phyloP scores from a whole-genome alignment of 164 flowering plant genomes.

The Macadamia tetraphylla region DNA sequence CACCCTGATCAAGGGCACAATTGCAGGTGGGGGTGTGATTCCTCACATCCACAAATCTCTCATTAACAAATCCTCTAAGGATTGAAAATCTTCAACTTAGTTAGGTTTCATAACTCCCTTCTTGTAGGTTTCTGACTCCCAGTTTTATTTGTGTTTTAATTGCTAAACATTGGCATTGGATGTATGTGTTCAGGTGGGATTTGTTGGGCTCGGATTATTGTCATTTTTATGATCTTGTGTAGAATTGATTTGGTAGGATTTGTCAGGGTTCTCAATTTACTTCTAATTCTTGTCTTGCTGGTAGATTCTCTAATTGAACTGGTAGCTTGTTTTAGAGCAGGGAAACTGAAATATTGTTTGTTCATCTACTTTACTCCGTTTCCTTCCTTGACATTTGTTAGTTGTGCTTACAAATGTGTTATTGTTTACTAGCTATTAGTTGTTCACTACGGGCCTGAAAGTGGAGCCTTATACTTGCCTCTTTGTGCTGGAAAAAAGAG shows the following conservation, averaged over 20 bases:
- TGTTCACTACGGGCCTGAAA: not conserved
- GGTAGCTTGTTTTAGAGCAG: not conserved
- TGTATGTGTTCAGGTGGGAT: not conserved
- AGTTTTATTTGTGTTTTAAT: not conserved
- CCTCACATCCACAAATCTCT: conserved; percentile 98
- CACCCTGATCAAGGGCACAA: conserved; percentile 90
- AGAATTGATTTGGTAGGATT: not conserved
- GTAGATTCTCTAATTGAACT: not conserved
- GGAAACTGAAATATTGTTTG: not conserved
- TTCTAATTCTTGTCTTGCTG: not conserved
- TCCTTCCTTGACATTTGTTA: not conserved
- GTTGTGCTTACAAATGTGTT: not conserved
- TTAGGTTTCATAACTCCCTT: no score
- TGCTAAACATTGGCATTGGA: not conserved
- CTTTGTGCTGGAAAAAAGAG: no score
- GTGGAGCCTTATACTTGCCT: no score
- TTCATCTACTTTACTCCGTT: not conserved
- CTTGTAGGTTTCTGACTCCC: not conserved
- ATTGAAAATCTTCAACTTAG: conserved; percentile 23
- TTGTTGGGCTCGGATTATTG: not conserved
- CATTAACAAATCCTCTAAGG: conserved; percentile 86
- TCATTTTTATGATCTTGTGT: not conserved
- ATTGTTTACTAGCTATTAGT: not conserved
- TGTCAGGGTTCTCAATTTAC: not conserved
- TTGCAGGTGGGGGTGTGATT: conserved; percentile 94